Conservation (phyloP, 2,329 filamentous ascomycete species). For the Lomentospora prolificans region DNA sequence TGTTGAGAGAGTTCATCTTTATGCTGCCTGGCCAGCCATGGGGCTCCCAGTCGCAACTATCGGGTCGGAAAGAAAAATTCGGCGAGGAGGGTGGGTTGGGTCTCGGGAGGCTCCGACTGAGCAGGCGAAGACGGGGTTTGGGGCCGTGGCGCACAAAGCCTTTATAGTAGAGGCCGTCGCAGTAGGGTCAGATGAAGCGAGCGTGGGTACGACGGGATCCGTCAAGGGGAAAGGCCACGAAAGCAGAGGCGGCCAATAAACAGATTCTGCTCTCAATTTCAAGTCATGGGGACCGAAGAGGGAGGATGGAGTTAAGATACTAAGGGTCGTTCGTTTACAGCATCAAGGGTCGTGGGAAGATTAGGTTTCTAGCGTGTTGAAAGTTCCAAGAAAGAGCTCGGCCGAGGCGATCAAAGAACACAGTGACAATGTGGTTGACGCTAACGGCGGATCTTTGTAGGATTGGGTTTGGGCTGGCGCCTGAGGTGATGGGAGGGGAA, state of each 20-base stretch:
- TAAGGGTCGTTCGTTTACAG: background rate
- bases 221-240: background rate
- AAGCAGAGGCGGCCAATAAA: background rate
- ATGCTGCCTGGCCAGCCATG: constrained; percentile 42
- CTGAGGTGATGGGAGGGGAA: too few relatives aligned
- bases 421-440: background rate
- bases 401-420: background rate
- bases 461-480: too few relatives aligned
- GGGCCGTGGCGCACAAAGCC: too few relatives aligned
- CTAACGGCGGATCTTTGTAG: background rate
- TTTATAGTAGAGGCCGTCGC: too few relatives aligned
- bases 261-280: background rate
- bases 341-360: background rate
- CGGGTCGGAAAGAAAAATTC: background rate
- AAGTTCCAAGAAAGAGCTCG: background rate
- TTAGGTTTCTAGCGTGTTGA: background rate
- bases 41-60: constrained; percentile 15
- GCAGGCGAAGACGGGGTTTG: background rate
- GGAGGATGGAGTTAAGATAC: background rate
- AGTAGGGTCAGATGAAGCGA: background rate
- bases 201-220: background rate
- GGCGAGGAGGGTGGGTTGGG: background rate
- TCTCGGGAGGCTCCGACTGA: too few relatives aligned
- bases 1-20: constrained; percentile 92
- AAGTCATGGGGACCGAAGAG: background rate